Evolutionary conservation across 352 stramenopile species (phyloP), one percentile per base, ranked within the genome.

Genomic region (Phytophthora syringae): DNA sequence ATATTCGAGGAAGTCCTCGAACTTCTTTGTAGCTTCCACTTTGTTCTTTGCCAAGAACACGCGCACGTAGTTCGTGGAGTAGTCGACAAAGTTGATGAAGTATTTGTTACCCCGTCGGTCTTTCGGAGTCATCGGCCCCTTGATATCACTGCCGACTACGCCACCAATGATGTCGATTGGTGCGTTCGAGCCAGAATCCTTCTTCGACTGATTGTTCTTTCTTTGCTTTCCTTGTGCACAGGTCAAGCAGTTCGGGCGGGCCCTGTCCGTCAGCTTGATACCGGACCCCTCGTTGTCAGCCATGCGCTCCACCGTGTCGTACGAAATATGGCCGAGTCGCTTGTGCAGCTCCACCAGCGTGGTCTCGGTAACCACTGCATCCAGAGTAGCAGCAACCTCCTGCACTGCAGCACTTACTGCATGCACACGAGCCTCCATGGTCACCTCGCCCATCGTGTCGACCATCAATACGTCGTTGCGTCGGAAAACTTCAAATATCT

Each of bases 41-140:
- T 42, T 42, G 30, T 36, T 36, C 15, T 36, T 36, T 36, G 30
- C 30, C 7, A 36, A 11, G 30, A 36, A 36, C 9, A 36, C 30
- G 30, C 30, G 30, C 30, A 36, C 30, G 30, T 36, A 36, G 15
- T 36, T 36, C 7, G 30, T 11, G 15, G 30, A 36, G 30, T 36
- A 36, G 30, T 60, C 30, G 3, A 60, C n/a, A 34, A 55, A 55
- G 15, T 48, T 50, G 13, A 67, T 52, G 13, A 67, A 16, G 27
- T 67, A 67, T 5, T 44, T 9, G 21, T 56, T 67, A 20, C 42
- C 59, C 9, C 40, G 30, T 2, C 40, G 20, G 25, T 61, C 52
- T 20, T 16, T 52, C 15, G 51, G 42, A 3, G 51, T 58, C 20
- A 62, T 62, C 4, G 44, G 52, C 6, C 44, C 60, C n/a, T 52